Evolutionary conservation across 2,329 filamentous ascomycete genomes (phyloP).

Genomic region (Cytospora mali): DNA sequence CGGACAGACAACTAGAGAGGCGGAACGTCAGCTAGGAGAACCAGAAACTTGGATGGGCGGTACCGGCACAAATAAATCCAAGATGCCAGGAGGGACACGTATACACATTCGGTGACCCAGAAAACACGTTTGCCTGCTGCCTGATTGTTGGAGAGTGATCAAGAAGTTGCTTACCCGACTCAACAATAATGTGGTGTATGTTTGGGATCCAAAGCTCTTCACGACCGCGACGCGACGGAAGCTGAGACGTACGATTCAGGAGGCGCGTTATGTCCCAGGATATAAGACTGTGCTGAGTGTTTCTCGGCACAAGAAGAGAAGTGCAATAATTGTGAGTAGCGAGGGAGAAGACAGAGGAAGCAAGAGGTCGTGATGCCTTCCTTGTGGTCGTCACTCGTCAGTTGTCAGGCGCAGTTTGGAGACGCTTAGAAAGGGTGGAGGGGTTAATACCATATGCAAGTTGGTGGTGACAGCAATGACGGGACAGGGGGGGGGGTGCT

Average conservation of each 20-base stretch:
- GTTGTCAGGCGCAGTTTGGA: not conserved
- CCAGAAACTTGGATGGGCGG: not conserved
- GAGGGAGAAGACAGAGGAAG: not conserved
- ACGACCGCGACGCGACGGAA: not conserved
- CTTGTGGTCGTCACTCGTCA: not conserved
- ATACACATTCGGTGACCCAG: not conserved
- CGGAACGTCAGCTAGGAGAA: not conserved
- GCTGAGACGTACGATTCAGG: not conserved
- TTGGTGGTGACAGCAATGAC: not conserved
- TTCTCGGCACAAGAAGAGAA: slow-evolving; percentile 1
- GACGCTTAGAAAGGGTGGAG: not conserved
- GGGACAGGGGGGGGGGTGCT: not conserved
- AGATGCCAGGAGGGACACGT: not conserved
- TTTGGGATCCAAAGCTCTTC: not conserved
- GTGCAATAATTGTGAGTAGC: not conserved
- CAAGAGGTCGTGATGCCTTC: slow-evolving; percentile 10
- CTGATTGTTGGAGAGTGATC: not conserved
- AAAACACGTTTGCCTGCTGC: slow-evolving; percentile 10
- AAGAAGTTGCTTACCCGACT: slow-evolving; percentile 15
- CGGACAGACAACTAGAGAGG: not conserved
- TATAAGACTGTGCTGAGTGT: not conserved
- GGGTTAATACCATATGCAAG: not conserved
- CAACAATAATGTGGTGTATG: not conserved
- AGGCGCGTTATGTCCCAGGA: not conserved
- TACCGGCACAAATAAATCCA: not conserved